A percentile compares a stretch with the other conserved stretches of the same genome.
phyloP scores from a whole-genome alignment of 495 filamentous ascomycete species.

The Podospora pseudoanserina region DNA sequence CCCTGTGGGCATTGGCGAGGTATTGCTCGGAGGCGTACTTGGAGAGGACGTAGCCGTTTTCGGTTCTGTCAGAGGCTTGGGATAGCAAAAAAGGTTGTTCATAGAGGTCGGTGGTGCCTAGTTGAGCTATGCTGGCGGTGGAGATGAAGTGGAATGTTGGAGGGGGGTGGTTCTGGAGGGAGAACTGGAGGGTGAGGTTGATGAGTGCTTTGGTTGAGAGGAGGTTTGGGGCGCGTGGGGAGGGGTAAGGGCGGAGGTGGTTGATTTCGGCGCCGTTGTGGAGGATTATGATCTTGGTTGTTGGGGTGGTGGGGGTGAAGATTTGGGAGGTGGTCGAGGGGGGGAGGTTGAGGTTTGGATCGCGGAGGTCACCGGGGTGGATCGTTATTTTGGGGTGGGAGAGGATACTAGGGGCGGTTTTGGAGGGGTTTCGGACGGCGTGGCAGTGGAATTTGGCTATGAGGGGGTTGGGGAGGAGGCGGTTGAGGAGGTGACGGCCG shows the following conservation, averaged over 20 bases:
- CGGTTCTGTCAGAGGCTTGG: constrained; percentile 12
- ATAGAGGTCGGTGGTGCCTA: constrained; percentile 17
- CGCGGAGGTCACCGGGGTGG: constrained; percentile 35
- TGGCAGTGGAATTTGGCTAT: constrained; percentile 23
- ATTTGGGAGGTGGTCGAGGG: constrained; percentile 22
- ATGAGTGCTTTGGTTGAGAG: constrained; percentile 33
- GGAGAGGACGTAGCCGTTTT: constrained; percentile 42
- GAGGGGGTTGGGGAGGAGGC: not conserved
- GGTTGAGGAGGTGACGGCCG: constrained; percentile 21
- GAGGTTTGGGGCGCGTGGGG: constrained; percentile 42
- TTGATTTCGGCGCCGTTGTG: constrained; percentile 52
- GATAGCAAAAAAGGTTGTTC: constrained; percentile 1
- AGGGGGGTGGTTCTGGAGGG: constrained; percentile 17
- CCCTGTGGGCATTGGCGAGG: constrained; percentile 34
- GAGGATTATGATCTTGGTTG: constrained; percentile 31
- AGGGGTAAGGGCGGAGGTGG: constrained; percentile 44
- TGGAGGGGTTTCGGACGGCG: constrained; percentile 22
- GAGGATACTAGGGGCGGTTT: constrained; percentile 11
- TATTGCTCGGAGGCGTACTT: constrained; percentile 50
- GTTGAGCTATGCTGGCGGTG: constrained; percentile 33
- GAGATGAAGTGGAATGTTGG: constrained; percentile 46
- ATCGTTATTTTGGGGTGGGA: constrained; percentile 33
- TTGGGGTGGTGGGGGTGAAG: constrained; percentile 25
- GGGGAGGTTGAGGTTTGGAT: constrained; percentile 31
- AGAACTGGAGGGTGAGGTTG: constrained; percentile 17